Evolutionary conservation across 1,284 basidiomycete genomes (phyloP).

Genomic region (Sphagnurus paluster): DNA sequence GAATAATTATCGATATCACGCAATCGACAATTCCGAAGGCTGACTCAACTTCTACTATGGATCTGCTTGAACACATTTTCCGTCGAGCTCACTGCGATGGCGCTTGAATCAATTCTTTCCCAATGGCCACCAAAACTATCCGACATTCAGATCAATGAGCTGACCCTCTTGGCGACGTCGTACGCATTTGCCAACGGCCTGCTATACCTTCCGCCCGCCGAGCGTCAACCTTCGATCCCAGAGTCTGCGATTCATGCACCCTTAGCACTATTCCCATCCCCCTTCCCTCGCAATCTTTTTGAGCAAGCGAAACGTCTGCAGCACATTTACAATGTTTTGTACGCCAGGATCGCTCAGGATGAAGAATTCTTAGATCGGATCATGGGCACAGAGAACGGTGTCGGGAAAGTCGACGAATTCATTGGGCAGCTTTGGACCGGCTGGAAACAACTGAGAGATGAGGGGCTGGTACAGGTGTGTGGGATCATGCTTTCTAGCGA

Average conservation of each 20-base stretch:
- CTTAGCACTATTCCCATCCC: conserved; percentile 84
- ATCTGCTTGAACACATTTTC: not conserved
- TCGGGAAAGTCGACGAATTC: conserved; percentile 86
- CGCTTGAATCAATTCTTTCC: conserved; percentile 40
- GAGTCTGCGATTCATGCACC: conserved; percentile 87
- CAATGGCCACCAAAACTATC: conserved; percentile 78
- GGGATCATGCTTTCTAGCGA: not conserved
- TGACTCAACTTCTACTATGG: conserved; percentile 13
- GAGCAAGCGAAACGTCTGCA: conserved; percentile 70
- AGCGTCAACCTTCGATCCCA: conserved; percentile 51
- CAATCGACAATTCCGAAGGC: conserved; percentile 14
- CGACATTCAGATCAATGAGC: conserved; percentile 52
- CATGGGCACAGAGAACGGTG: conserved; percentile 76
- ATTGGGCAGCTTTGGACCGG: conserved; percentile 84
- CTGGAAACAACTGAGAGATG: conserved; percentile 76
- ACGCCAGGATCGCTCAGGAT: conserved; percentile 83
- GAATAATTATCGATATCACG: conserved; percentile 16
- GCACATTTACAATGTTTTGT: conserved; percentile 81
- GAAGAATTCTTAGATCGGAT: conserved; percentile 78
- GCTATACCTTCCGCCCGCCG: conserved; percentile 69
- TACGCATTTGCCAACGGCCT: conserved; percentile 87
- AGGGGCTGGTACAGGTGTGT: conserved; percentile 45
- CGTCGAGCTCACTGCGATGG: conserved; percentile 14
- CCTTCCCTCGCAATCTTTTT: conserved; percentile 80
- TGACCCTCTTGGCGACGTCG: conserved; percentile 73